These are phyloP conservation scores for Pseudogymnoascus pannorum DNA, from an alignment of 2,329 filamentous ascomycete species.

Conservation along the genomic window DNA sequence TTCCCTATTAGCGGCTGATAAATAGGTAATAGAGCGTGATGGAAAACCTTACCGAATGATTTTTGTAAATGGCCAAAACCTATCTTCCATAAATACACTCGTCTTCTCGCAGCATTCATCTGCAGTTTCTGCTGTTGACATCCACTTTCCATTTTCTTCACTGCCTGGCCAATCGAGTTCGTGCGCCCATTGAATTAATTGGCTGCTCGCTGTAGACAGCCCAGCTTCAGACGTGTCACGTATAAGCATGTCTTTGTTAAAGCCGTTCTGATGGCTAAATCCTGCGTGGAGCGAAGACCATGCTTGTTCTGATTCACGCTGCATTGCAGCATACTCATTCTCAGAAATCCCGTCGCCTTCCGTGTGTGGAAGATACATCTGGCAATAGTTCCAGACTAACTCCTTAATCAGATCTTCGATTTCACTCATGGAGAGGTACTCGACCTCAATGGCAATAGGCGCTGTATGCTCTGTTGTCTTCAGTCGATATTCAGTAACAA, in stretches of 20 bases:
- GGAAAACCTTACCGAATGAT: conserved; percentile 26
- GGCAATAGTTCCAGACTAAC: conserved; percentile 29
- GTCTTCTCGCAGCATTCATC: conserved; percentile 28
- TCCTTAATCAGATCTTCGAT: conserved; percentile 27
- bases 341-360: conserved; percentile 18
- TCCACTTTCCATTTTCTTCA: conserved; percentile 25
- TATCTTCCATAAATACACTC: conserved; percentile 28
- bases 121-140: conserved; percentile 24
- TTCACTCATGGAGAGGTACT: conserved; percentile 26
- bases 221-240: conserved; percentile 26
- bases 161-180: conserved; percentile 29
- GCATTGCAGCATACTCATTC: conserved; percentile 24
- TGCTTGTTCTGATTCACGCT: conserved; percentile 34
- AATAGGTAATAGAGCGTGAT: neutral
- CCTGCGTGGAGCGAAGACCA: conserved; percentile 33
- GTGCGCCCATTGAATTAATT: conserved; percentile 26
- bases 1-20: conserved; percentile 11
- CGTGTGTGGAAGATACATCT: conserved; percentile 23
- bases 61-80: conserved; percentile 33
- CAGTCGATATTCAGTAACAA: conserved; percentile 31
- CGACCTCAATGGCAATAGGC: conserved; percentile 28
- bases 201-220: conserved; percentile 19
- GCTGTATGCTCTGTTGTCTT: conserved; percentile 21
- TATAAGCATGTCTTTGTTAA: conserved; percentile 19
- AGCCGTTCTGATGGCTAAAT: conserved; percentile 25